Evolutionary conservation across 2,329 filamentous ascomycete species (phyloP), one percentile per base, ranked within the genome.

Genomic region (Drechslerella coelobrocha): DNA sequence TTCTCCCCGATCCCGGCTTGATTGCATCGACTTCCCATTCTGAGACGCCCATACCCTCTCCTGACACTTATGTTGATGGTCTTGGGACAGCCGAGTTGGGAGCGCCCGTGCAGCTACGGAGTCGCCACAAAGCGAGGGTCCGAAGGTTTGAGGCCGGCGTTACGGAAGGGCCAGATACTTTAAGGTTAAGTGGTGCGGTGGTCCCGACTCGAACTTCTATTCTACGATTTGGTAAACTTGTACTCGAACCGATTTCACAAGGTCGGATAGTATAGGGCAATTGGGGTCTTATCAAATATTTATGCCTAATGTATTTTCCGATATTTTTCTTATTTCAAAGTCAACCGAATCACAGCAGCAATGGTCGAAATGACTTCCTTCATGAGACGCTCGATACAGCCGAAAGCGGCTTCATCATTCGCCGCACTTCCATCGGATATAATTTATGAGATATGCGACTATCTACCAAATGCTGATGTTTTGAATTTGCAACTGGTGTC

Each of bases 401-500:
- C 41, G n/a, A 23, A n/a, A 19, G n/a, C n/a, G n/a, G 4, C 21
- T 23, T 27, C 48, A 14, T n/a, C 27, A 2, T 52, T 68, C 17
- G 19, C 50, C 8, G 21, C 48, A 1, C 51, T 69, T 21, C 65
- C 65, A n/a, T 26, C 53, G 12, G 65, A 69, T 21, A 62, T 69
- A 21, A 54, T 69, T 24, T 62, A 59, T 50, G 48, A 55, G 48
- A 69, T 69, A 23, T 62, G 57, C 45, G 65, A 62, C 53, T 54
- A 69, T 51, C 57, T 69, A 27, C 51, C 59, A 37, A 62, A 62
- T 23, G 19, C 45, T 8, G 59, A 62, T 24, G 19, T 69, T 3
- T 27, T 69, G 17, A 69, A 41, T 8, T 45, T 62, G 19, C 65
- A 69, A 48, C 59, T 69, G 12, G 65, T 69, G 29, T 69, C 65